Base-by-base conservation (phyloP, 768 basidiomycete genomes). In the Boletus subparvulus region DNA sequence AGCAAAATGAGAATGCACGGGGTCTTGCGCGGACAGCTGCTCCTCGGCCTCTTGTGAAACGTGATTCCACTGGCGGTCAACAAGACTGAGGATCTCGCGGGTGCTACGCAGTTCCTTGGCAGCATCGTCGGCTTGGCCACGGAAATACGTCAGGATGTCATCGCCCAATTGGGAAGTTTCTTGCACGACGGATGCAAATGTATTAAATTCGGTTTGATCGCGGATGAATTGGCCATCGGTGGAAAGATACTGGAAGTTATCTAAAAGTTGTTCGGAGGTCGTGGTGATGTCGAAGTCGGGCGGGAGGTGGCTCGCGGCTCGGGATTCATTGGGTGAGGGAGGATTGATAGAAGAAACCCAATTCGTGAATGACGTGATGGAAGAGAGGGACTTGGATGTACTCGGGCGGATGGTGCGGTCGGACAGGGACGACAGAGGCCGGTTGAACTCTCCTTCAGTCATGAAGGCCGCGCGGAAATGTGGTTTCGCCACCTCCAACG, bases 391-490 rank as follows among this genome's bases (percentile, higher is more conserved):
- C 41, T 10, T 54, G 3, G 62, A 50, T 19, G 75, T 73, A 33
- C 71, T 70, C 0, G 78, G 78, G 43, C 80, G 80, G 48, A 85
- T 77, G 13, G 86, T 86, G 48, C 75, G 78, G 56, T 75, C 77
- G 10, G 84, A 87, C 33, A 82, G 69, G 30, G 81, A 78, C 10
- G 84, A 86, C 37, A 71, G 73, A 9, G 82, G 74, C 17, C 83
- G 80, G n/a, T 75, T 60, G 37, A 67, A 69, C 47, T 80, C 80
- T 6, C 73, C 70, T 24, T 81, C 78, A n/a, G 75, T 64, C 39
- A 80, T 82, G 66, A 90, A 90, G 3, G 81, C 83, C 17, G 65
- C 63, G n/a, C 82, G 80, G 56, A 87, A 86, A 58, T 88, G 83
- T 11, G 85, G 82, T 68, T 82, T 83, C 26, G 82, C 83, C 10